phyloP scores from a whole-genome alignment of 176 grass and related monocot genomes.

The Lolium perenne region DNA sequence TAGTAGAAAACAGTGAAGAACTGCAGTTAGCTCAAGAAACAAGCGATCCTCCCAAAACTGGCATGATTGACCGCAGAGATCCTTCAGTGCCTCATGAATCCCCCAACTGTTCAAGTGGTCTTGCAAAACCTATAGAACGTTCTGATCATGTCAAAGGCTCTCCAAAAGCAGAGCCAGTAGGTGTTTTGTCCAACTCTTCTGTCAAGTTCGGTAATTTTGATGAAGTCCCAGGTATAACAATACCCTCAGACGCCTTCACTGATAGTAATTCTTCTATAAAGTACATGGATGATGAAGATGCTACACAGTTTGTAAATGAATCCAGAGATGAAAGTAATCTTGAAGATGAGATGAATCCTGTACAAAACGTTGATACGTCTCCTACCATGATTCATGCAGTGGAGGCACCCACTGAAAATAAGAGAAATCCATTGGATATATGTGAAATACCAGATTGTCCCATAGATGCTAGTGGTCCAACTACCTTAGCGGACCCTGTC shows the following conservation, averaged over 20 bases:
- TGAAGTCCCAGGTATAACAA: slow-evolving; percentile 49
- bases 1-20: slow-evolving; percentile 33
- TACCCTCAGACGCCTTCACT: slow-evolving; percentile 47
- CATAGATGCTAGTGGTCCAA: slow-evolving; percentile 32
- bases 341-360: slow-evolving; percentile 25
- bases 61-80: slow-evolving; percentile 43
- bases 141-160: slow-evolving; percentile 34
- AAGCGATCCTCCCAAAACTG: slow-evolving; percentile 43
- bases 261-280: slow-evolving; percentile 46
- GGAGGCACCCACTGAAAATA: slow-evolving; percentile 38
- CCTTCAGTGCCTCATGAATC: slow-evolving; percentile 41
- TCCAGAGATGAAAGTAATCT: slow-evolving; percentile 35
- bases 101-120: slow-evolving; percentile 37
- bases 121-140: slow-evolving; percentile 45
- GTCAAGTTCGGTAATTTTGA: slow-evolving; percentile 72
- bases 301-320: slow-evolving; percentile 23
- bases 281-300: slow-evolving; percentile 38
- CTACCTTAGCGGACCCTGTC: slow-evolving; percentile 29
- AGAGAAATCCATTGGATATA: slow-evolving; percentile 36
- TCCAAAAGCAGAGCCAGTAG: slow-evolving; percentile 31
- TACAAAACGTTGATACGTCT: slow-evolving; percentile 24
- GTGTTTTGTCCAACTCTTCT: slow-evolving; percentile 48
- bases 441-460: slow-evolving; percentile 36
- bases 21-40: slow-evolving; percentile 34
- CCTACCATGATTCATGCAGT: slow-evolving; percentile 42